These are phyloP conservation scores for Mycena vulgaris DNA, from an alignment of 768 basidiomycete genomes.

Conservation along the genomic window DNA sequence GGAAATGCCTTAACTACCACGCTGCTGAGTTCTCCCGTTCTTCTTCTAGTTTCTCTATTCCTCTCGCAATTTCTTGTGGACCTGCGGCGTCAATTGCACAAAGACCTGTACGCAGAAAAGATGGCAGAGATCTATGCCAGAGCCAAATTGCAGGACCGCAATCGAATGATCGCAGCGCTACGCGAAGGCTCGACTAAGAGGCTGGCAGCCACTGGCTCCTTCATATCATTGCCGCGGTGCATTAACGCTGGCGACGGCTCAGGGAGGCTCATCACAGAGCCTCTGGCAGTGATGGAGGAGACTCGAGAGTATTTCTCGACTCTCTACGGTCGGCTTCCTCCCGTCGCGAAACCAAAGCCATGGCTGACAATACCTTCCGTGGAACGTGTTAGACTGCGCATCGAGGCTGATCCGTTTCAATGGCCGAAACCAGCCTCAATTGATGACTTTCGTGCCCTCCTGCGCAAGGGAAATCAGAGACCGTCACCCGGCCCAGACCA, in stretches of 20 bases:
- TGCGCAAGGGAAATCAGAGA: conserved; percentile 45
- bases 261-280: neutral
- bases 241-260: neutral
- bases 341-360: neutral
- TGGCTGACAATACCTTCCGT: conserved; percentile 30
- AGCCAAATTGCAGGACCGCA: too few species aligned
- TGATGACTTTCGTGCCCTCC: conserved; percentile 39
- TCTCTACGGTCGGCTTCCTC: conserved; percentile 6
- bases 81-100: too few species aligned
- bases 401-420: conserved; percentile 39
- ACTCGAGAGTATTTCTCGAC: conserved; percentile 16
- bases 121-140: too few species aligned
- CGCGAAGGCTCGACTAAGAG: too few species aligned
- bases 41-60: too few species aligned
- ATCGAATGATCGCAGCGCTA: too few species aligned
- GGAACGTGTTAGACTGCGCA: conserved; percentile 20
- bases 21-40: too few species aligned
- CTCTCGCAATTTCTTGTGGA: too few species aligned
- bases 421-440: conserved; percentile 42
- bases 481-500: conserved; percentile 51
- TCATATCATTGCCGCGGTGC: neutral
- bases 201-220: too few species aligned
- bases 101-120: too few species aligned
- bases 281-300: conserved; percentile 6
- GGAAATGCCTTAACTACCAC: too few species aligned